A percentile compares a stretch with the other conserved stretches of the same genome.
Evolutionary conservation across 2,329 filamentous ascomycete genomes (phyloP).

Genomic region (Pezicula neosporulosa): DNA sequence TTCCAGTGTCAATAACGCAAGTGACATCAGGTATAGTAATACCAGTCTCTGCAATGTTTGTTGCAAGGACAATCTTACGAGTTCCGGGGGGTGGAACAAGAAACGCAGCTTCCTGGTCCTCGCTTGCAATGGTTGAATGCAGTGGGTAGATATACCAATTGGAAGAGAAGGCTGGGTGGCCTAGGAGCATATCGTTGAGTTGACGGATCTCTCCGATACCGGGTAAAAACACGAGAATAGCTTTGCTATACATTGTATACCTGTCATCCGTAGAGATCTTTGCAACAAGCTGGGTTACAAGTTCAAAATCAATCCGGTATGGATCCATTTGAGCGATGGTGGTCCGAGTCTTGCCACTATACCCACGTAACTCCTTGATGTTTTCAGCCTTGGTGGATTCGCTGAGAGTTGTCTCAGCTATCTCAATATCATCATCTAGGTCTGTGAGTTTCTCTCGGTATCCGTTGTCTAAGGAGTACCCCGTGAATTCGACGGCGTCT

Average conservation of each 20-base stretch:
- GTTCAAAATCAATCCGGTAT: conserved; percentile 84
- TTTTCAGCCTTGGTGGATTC: conserved; percentile 46
- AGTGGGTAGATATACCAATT: conserved; percentile 86
- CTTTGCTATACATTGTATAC: conserved; percentile 74
- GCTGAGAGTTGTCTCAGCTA: conserved; percentile 46
- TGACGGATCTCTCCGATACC: conserved; percentile 90
- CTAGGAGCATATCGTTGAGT: conserved; percentile 79
- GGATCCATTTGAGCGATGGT: conserved; percentile 80
- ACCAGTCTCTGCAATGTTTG: conserved; percentile 97
- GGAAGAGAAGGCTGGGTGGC: conserved; percentile 70
- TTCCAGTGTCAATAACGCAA: conserved; percentile 93
- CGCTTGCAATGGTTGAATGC: conserved; percentile 91
- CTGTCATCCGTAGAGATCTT: conserved; percentile 68
- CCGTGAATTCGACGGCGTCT: conserved; percentile 85
- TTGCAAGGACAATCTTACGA: conserved; percentile 92
- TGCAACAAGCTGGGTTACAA: conserved; percentile 76
- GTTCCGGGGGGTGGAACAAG: conserved; percentile 75
- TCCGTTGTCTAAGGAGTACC: conserved; percentile 58
- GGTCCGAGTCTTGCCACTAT: conserved; percentile 72
- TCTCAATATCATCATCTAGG: conserved; percentile 56
- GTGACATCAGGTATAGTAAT: conserved; percentile 98
- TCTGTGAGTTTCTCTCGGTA: conserved; percentile 47
- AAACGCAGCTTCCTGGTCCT: conserved; percentile 95
- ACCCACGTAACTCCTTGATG: conserved; percentile 63
- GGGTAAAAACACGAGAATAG: conserved; percentile 90